Base-by-base conservation (phyloP, 768 basidiomycete species). In the Phanerodontia chrysosporium region DNA sequence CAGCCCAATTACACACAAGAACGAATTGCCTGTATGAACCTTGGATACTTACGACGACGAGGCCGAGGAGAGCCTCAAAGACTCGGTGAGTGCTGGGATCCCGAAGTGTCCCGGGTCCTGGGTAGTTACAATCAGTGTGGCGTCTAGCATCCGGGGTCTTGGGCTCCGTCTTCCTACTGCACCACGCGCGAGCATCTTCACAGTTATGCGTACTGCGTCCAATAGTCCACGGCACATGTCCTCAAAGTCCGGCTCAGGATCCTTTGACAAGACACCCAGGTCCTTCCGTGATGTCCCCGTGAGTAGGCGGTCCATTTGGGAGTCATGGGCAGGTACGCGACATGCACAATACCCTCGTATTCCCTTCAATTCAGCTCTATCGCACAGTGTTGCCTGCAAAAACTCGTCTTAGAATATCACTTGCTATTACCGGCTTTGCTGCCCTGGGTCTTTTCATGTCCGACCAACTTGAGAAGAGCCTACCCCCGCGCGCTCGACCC, bases 401-500 rank as follows among this genome's bases (percentile, higher is more conserved):
- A 49, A 70, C 72, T 9, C 72, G 73, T 8, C 67, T 73, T 1
- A 64, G 54, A 9, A 52, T 74, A 4, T 74, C 73, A 24, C 62
- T 74, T 25, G 73, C 66, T 8, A 52, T 74, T 42, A 72, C 72
- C 13, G 67, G 64, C 1, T 60, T 74, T 48, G 72, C 72, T 7
- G 32, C 66, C 21, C 63, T 64, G 1, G 73, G 73, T 21, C 61
- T 74, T 1, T 64, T 61, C 49, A 53, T 68, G 39, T 73, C 73
- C 21, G 67, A 74, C 60, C 57, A 63, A 45, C 69, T 74, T 8
- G 73, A 74, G 51, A 39, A 62, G 39, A 44, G 45, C 4, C 36
- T 69, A 0, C 70, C 71, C 16, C 28, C 66, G n/a, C 67, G 1
- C 46, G 62, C 13, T 13, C 61, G 21, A 28, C 39, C 10, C 49